Conservation (phyloP, 108 stramenopile species). For the Asterionellopsis glacialis region DNA sequence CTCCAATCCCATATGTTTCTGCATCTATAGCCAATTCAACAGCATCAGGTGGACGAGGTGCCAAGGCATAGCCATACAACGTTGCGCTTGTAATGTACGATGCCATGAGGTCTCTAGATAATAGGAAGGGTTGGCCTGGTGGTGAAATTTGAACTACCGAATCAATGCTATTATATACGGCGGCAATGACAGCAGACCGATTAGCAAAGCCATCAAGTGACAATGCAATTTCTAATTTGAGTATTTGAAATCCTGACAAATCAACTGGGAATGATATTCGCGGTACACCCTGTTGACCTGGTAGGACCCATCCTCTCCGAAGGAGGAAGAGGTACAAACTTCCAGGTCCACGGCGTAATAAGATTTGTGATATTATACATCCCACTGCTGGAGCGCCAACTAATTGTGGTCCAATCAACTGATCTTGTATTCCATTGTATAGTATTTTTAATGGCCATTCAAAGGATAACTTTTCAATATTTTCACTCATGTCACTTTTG, state of each 20-base stretch:
- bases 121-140: conserved; percentile 8
- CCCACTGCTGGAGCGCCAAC: conserved; percentile 62
- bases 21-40: conserved; percentile 76
- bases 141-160: conserved; percentile 19
- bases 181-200: conserved; percentile 67
- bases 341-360: conserved; percentile 66
- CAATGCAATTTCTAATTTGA: conserved; percentile 55
- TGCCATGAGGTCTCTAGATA: conserved; percentile 45
- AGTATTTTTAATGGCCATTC: conserved; percentile 56
- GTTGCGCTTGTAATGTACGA: conserved; percentile 57
- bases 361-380: conserved; percentile 66
- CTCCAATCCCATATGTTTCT: conserved; percentile 52
- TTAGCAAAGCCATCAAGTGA: conserved; percentile 66
- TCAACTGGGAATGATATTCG: conserved; percentile 71
- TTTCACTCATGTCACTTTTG: conserved; percentile 40
- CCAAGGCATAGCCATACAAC: conserved; percentile 60
- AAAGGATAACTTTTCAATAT: conserved; percentile 52
- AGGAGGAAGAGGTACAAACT: conserved; percentile 56
- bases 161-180: conserved; percentile 53
- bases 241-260: conserved; percentile 68
- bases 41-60: conserved; percentile 70
- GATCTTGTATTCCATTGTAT: conserved; percentile 22
- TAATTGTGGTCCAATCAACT: conserved; percentile 1
- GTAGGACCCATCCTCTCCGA: conserved; percentile 58
- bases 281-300: conserved; percentile 46